Base-by-base conservation (phyloP, 345 rosid genomes). In the Kernera saxatilis region DNA sequence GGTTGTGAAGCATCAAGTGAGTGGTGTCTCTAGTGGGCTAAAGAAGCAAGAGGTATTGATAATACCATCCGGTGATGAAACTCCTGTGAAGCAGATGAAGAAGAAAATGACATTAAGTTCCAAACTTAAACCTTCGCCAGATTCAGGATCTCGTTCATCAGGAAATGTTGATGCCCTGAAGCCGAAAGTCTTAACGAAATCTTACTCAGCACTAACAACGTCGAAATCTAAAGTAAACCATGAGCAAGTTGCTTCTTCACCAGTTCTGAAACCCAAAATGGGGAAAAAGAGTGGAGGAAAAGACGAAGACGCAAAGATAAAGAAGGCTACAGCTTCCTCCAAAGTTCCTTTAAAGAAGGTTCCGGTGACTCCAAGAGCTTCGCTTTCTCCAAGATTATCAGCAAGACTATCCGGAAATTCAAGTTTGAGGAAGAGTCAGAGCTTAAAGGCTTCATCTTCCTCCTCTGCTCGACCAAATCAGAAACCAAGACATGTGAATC, bases 341-440 rank as follows among this genome's bases (percentile, higher is more conserved):
- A 80, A 74, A 72, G 87, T 76, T 55, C 64, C 55, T 61, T 35
- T 50, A 52, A 83, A 67, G 78, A 80, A 81, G 64, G 70, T 41
- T 27, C 64, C 73, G 5, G 54, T 79, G 62, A 55, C 69, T 19
- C 76, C 85, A 30, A 86, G 69, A 73, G 71, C 75, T 46, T 80
- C 84, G 12, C 65, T 79, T 72, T 72, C 82, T 22, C 71, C 74
- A 10, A 82, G 71, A 46, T 25, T 83, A 48, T 58, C 78, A 37
- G 29, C 73, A 18, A 29, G 67, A 70, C 62, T 75, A 81, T 72
- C 73, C 21, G 78, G 73, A 44, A 83, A 75, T 76, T 68, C 75
- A 66, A 69, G 74, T 56, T 46, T 83, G 55, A 77, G 76, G 56
- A 85, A 84, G 76, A 69, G 77, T 18, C 74, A 57, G 77, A 78